A percentile compares a stretch with the other conserved stretches of the same genome.
phyloP scores from a whole-genome alignment of 2,329 filamentous ascomycete species.

The Fusarium algeriense region DNA sequence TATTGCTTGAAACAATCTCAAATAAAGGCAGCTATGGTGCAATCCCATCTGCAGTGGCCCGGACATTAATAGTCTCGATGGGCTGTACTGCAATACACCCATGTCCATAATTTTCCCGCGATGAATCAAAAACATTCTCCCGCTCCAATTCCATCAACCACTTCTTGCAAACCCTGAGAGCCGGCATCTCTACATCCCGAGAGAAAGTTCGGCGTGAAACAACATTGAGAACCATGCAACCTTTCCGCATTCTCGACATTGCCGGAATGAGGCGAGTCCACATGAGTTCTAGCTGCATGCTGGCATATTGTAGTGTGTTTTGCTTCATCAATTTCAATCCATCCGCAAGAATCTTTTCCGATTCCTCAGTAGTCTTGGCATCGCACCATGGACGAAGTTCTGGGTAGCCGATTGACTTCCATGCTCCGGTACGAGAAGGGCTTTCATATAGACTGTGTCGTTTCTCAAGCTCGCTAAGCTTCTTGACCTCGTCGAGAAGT shows the following conservation, averaged over 20 bases:
- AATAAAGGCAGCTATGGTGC: not conserved
- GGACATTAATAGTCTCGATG: not conserved
- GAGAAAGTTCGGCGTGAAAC: not conserved
- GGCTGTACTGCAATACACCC: not conserved
- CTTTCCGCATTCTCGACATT: not conserved
- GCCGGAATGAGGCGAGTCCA: not conserved
- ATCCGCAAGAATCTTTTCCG: not conserved
- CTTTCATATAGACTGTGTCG: fast-evolving
- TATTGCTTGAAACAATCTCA: not conserved
- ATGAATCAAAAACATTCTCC: not conserved
- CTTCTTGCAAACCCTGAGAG: not conserved
- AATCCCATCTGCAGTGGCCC: not conserved
- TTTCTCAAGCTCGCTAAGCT: not conserved
- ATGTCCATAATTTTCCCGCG: not conserved
- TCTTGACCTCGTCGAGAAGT: not conserved
- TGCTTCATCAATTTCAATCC: not conserved
- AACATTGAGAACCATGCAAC: not conserved
- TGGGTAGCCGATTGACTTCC: not conserved
- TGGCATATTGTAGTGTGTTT: constrained; percentile 1
- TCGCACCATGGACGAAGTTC: not conserved
- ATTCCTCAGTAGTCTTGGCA: not conserved
- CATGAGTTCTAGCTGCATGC: not conserved
- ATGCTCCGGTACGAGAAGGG: not conserved
- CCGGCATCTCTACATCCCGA: not conserved
- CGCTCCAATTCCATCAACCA: not conserved